phyloP scores from a whole-genome alignment of 306 rosid species.

The Bauhinia variegata region DNA sequence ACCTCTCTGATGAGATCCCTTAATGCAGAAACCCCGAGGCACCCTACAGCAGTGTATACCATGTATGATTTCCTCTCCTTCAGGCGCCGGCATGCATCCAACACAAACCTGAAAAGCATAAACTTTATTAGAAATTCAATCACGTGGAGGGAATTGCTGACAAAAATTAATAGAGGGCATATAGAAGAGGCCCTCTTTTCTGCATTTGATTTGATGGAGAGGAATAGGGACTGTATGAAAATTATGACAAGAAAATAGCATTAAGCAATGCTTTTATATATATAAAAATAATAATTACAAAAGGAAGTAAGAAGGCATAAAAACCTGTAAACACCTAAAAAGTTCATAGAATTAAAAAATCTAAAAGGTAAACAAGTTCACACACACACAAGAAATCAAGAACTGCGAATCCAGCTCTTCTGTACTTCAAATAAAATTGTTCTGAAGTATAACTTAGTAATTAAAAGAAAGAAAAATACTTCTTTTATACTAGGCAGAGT shows the following conservation, averaged over 20 bases:
- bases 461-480: neutral
- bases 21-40: conserved; percentile 79
- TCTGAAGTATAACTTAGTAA: neutral
- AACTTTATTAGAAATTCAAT: conserved; percentile 21
- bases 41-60: conserved; percentile 88
- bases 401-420: neutral
- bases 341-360: conserved; percentile 1
- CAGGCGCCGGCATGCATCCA: conserved; percentile 64
- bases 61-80: conserved; percentile 83
- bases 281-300: neutral
- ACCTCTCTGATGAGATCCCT: conserved; percentile 85
- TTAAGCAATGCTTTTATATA: neutral
- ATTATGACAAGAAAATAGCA: neutral
- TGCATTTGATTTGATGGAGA: neutral
- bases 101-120: conserved; percentile 69
- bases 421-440: neutral
- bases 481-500: neutral
- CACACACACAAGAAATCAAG: too few species aligned
- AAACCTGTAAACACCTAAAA: conserved; percentile 12
- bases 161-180: neutral
- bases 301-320: conserved; percentile 19
- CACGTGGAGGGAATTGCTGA: conserved; percentile 1
- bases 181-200: neutral
- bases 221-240: neutral
- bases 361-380: conserved; percentile 1